phyloP scores from a whole-genome alignment of 139 green algal genomes.

The Zygnema circumcarinatum region DNA sequence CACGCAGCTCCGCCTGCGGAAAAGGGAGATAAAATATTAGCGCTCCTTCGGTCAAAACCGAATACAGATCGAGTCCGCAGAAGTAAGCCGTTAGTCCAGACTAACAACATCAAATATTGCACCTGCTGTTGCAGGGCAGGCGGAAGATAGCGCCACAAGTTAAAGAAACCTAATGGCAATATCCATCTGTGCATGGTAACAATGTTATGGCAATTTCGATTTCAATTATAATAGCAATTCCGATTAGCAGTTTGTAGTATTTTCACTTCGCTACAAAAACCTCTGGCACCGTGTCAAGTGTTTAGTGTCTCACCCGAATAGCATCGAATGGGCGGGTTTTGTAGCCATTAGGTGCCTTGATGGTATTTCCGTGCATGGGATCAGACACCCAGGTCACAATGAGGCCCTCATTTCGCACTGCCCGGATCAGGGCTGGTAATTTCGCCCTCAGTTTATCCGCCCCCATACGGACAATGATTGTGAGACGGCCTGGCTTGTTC shows the following conservation, averaged over 20 bases:
- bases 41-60: not conserved
- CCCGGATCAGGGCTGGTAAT: constrained; percentile 59
- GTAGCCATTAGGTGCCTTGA: constrained; percentile 83
- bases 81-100: not conserved
- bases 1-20: constrained; percentile 70
- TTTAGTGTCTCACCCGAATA: constrained; percentile 71
- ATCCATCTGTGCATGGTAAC: no score
- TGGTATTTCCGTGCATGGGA: constrained; percentile 99
- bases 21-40: not conserved
- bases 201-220: no score
- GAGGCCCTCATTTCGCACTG: constrained; percentile 63
- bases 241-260: no score
- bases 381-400: constrained; percentile 96
- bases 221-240: no score
- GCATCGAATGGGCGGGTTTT: constrained; percentile 97
- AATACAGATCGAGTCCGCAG: not conserved
- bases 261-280: no score
- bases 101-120: not conserved
- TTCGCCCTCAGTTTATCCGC: constrained; percentile 79
- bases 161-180: no score
- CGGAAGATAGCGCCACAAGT: not conserved
- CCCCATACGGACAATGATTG: constrained; percentile 96
- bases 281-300: no score
- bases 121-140: not conserved
- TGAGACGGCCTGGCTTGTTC: constrained; percentile 91